Percentiles rank a stretch among this genome's conserved stretches.
These are phyloP conservation scores for Sarocladiaceae sp. DNA, from an alignment of 2,329 filamentous ascomycete genomes.

Conservation along the genomic window DNA sequence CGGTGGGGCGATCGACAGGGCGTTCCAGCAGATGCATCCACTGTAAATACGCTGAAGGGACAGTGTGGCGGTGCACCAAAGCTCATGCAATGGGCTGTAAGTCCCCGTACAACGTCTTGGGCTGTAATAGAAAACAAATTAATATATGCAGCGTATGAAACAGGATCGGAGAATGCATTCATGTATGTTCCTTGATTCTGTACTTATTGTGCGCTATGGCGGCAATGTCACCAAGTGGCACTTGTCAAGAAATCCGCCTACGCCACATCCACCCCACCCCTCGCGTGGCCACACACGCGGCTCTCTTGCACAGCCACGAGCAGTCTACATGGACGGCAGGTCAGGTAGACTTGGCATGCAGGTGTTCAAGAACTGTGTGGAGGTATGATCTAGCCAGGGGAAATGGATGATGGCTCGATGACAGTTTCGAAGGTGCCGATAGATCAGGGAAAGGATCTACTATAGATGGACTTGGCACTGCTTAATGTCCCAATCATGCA, in stretches of 20 bases:
- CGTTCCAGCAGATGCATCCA: not conserved
- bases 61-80: not conserved
- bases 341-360: not conserved
- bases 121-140: not conserved
- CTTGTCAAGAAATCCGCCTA: not conserved
- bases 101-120: too few relatives aligned
- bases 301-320: not conserved
- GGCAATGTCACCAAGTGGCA: too few relatives aligned
- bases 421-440: not conserved
- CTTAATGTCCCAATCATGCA: not conserved
- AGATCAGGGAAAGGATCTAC: not conserved
- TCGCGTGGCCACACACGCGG: slow-evolving; percentile 5
- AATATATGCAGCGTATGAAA: not conserved
- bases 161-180: not conserved
- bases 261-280: not conserved
- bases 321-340: not conserved
- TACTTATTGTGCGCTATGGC: too few relatives aligned
- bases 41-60: not conserved
- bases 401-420: not conserved
- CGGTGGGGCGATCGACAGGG: slow-evolving; percentile 8
- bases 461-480: not conserved
- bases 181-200: not conserved
- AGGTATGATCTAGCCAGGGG: too few relatives aligned
- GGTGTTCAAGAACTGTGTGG: not conserved
- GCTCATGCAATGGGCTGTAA: not conserved